Evolutionary conservation across 2,329 filamentous ascomycete genomes (phyloP).

Genomic region (Xylariaceae sp.): DNA sequence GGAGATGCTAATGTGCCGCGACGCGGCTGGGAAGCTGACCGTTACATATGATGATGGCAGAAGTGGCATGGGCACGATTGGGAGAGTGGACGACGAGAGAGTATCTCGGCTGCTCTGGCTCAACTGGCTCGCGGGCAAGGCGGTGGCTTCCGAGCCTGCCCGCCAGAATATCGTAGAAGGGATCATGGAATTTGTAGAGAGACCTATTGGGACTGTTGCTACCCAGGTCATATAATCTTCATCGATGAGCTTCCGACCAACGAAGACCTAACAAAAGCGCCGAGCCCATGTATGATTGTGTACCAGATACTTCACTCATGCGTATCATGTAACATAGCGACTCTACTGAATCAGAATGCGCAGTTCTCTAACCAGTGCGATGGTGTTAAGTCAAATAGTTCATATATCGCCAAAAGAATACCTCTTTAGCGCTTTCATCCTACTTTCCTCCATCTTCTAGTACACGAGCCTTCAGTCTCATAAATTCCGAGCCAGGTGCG

Average conservation of each 20-base stretch:
- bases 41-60: constrained; percentile 68
- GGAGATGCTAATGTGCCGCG: constrained; percentile 75
- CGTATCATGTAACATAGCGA: too few species aligned
- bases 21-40: constrained; percentile 67
- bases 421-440: too few species aligned
- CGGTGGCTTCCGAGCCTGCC: constrained; percentile 83
- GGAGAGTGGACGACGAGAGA: constrained; percentile 77
- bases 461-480: too few species aligned
- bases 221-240: constrained; percentile 67
- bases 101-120: constrained; percentile 85
- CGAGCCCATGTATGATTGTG: constrained; percentile 21
- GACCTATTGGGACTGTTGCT: constrained; percentile 86
- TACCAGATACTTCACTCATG: constrained; percentile 23
- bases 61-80: constrained; percentile 62
- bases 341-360: too few species aligned
- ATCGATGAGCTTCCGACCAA: neutral
- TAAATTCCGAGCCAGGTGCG: too few species aligned
- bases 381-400: too few species aligned
- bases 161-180: constrained; percentile 85
- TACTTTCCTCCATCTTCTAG: too few species aligned
- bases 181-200: constrained; percentile 83
- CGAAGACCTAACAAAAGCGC: constrained; percentile 5
- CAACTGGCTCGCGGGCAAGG: constrained; percentile 85
- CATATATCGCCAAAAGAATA: too few species aligned
- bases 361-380: too few species aligned